Base-by-base conservation (phyloP, 257 asterid species). In the Catharanthus roseus region DNA sequence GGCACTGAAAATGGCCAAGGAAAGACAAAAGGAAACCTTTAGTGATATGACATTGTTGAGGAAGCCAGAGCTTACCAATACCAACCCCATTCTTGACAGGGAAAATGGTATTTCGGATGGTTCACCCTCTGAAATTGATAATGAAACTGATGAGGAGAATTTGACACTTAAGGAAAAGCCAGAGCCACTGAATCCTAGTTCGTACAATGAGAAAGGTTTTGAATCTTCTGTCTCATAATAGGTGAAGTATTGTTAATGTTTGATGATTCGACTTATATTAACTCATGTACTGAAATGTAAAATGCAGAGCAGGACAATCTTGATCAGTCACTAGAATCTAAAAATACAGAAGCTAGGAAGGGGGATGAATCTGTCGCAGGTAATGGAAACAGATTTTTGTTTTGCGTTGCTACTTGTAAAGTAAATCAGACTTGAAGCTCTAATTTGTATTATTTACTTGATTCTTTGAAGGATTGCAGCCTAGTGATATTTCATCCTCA, bases 11-110 rank as follows among this genome's bases (percentile, higher is more conserved):
- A 86, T 86, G 92, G 84, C 90, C 57, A 89, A 85, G 66, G 91
- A 84, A 75, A 81, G 53, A 45, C 87, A 75, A 75, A 77, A 77
- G 78, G 89, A 81, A 74, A 88, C 89, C 81, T 86, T 85, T 81
- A 88, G 87, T 70, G 97, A 89, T 79, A 80, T 88, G 11, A 83
- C 97, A 38, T 76, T 90, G 82, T 81, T 93, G 77, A 86, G 85
- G 85, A 90, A 82, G 79, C 98, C 97, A 26, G 90, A 86, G 65
- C 89, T 75, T 28, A 53, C 80, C 74, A 74, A 70, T 42, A 26
- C 57, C 51, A 56, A 24, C 45, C 47, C 90, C 7, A 79, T 73
- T 51, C 31, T 15, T 24, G 81, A 39, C 47, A 82, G 73, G 65
- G 82, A 77, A 70, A 73, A 65, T 71, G 74, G 74, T 23, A 68